Evolutionary conservation across 108 stramenopile species (phyloP).

Genomic region (Chaetoceros muelleri): DNA sequence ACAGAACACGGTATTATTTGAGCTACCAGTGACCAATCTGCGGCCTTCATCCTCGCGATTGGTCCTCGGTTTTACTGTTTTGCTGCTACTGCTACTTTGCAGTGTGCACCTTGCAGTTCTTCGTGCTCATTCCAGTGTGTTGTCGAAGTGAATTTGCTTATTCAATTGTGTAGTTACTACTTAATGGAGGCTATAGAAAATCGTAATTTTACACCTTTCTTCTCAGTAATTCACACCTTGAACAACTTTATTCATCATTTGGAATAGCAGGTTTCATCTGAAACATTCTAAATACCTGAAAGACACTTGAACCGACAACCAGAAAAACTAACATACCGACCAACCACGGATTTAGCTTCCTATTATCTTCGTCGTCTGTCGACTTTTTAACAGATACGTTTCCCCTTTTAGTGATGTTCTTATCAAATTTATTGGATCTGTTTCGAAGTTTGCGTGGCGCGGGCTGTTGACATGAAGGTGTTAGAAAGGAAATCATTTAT

Average conservation of each 20-base stretch:
- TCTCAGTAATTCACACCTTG: background rate
- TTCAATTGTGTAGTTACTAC: too few relatives aligned
- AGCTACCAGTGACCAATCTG: too few relatives aligned
- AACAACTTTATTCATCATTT: background rate
- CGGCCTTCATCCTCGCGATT: too few relatives aligned
- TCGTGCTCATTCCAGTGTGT: too few relatives aligned
- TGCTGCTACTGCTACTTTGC: too few relatives aligned
- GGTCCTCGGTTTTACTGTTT: too few relatives aligned
- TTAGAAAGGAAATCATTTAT: too few relatives aligned
- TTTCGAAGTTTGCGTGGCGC: constrained; percentile 72
- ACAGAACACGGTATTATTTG: too few relatives aligned
- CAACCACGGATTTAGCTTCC: constrained; percentile 24
- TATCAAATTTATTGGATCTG: constrained; percentile 61
- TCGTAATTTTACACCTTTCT: background rate
- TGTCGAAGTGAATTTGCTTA: too few relatives aligned
- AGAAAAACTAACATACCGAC: constrained; percentile 66
- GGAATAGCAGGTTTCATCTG: background rate
- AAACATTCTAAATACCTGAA: constrained; percentile 71
- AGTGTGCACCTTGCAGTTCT: too few relatives aligned
- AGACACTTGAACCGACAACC: constrained; percentile 69
- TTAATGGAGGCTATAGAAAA: too few relatives aligned
- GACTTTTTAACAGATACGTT: constrained; percentile 66
- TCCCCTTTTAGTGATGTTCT: constrained; percentile 76
- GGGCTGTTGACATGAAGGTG: constrained; percentile 35
- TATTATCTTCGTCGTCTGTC: constrained; percentile 54